Evolutionary conservation across 345 rosid species (phyloP).

Genomic region (Moringa oleifera): DNA sequence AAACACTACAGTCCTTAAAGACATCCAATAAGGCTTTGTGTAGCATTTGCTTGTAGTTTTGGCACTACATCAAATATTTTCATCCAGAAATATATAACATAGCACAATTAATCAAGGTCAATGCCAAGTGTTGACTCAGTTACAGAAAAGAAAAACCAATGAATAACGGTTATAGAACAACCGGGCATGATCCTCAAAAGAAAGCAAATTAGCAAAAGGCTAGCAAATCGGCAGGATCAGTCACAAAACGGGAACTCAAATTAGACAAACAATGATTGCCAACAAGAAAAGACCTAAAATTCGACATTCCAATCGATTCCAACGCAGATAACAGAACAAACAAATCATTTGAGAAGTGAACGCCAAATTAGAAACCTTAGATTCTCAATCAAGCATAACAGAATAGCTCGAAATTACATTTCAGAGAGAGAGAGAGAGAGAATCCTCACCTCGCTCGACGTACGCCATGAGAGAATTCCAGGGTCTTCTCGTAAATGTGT

Average conservation of each 20-base stretch:
- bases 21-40: too few species aligned
- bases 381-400: too few species aligned
- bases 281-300: background rate
- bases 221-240: background rate
- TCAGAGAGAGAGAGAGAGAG: background rate
- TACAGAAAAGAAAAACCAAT: too few species aligned
- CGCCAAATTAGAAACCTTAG: background rate
- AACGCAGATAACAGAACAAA: background rate
- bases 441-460: conserved; percentile 20
- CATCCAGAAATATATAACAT: background rate
- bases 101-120: background rate
- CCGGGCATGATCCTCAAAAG: background rate
- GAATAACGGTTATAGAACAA: too few species aligned
- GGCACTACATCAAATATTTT: too few species aligned
- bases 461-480: conserved; percentile 18
- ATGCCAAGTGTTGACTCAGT: too few species aligned
- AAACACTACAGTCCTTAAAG: background rate
- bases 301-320: background rate
- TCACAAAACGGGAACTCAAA: background rate
- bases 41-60: too few species aligned
- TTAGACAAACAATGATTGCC: background rate
- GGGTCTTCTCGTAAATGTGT: conserved; percentile 4
- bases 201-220: background rate
- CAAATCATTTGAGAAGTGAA: background rate
- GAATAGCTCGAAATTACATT: background rate